Percentiles rank a stretch among this genome's conserved stretches.
These are phyloP conservation scores for Solanum stenotomum DNA, from an alignment of 257 asterid genomes.

Conservation along the genomic window DNA sequence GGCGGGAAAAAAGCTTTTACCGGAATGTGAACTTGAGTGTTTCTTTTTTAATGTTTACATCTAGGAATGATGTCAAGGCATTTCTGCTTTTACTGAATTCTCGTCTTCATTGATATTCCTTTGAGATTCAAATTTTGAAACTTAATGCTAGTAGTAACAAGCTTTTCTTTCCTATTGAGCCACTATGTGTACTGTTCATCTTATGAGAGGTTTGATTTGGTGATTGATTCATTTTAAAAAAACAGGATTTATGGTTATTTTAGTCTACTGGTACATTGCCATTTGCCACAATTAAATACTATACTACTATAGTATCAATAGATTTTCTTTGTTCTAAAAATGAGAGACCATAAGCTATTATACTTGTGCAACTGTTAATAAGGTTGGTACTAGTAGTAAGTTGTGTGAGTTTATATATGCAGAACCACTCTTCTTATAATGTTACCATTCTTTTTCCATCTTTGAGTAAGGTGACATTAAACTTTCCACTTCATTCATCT, in stretches of 20 bases:
- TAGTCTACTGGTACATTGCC: neutral
- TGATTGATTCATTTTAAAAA: neutral
- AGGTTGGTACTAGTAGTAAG: no score
- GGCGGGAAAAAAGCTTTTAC: constrained; percentile 16
- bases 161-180: neutral
- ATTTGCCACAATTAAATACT: neutral
- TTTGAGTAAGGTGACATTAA: neutral
- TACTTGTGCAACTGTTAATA: neutral
- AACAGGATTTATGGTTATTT: neutral
- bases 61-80: neutral
- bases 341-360: neutral
- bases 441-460: neutral
- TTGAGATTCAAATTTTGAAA: neutral
- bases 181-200: neutral
- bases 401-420: neutral
- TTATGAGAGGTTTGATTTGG: neutral
- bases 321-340: neutral
- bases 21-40: neutral
- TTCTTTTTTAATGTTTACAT: neutral
- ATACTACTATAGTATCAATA: neutral
- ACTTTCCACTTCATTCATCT: no score
- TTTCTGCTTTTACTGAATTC: neutral
- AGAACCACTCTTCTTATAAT: neutral
- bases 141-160: neutral
- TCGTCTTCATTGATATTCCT: neutral